Percentiles rank a stretch among this genome's conserved stretches.
These are phyloP conservation scores for Chaetomiaceae sp. DNA, from an alignment of 2,329 filamentous ascomycete genomes.

Conservation along the genomic window DNA sequence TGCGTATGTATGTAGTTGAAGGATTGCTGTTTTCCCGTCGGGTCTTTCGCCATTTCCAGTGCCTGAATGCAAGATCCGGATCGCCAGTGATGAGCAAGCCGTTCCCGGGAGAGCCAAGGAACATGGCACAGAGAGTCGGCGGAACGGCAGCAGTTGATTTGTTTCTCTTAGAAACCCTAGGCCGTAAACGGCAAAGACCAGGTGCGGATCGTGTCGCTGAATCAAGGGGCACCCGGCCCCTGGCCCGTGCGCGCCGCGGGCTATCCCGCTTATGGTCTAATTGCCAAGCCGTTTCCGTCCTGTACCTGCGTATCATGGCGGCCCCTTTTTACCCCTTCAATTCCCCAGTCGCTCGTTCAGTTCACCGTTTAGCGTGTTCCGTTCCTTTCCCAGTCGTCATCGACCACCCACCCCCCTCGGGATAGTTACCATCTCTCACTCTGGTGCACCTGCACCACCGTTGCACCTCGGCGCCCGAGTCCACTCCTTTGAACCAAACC, in stretches of 20 bases:
- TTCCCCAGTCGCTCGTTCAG: background rate
- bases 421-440: background rate
- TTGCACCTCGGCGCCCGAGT: conserved; percentile 10
- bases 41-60: background rate
- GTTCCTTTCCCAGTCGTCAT: conserved; percentile 8
- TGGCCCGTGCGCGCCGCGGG: conserved; percentile 20
- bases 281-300: conserved; percentile 5
- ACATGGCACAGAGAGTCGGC: background rate
- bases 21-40: background rate
- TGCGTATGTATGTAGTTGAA: too few species aligned
- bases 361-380: too few species aligned
- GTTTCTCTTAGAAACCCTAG: background rate
- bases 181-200: background rate
- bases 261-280: conserved; percentile 19
- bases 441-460: conserved; percentile 1
- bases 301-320: conserved; percentile 17
- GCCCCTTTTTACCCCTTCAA: conserved; percentile 20
- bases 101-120: background rate
- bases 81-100: background rate
- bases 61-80: conserved; percentile 4
- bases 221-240: conserved; percentile 14
- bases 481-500: conserved; percentile 16
- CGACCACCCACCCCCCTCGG: conserved; percentile 9
- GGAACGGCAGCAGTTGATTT: background rate
- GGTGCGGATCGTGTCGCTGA: conserved; percentile 16